Conservation (phyloP, 345 rosid species). For the Moringa oleifera region DNA sequence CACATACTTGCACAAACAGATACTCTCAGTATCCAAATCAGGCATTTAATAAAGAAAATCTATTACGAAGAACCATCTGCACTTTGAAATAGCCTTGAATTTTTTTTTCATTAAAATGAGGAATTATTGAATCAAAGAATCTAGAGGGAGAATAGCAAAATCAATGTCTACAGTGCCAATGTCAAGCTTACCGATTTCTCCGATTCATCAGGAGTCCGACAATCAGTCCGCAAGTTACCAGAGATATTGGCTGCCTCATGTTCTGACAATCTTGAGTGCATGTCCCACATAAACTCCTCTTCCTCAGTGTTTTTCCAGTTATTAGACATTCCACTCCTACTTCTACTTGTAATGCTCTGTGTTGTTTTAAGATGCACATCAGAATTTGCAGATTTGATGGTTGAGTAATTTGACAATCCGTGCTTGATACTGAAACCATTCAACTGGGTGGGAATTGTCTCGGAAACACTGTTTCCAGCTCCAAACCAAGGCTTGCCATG, state of each 20-base stretch:
- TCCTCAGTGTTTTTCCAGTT: conserved; percentile 97
- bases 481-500: conserved; percentile 56
- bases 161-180: background rate
- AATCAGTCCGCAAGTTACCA: conserved; percentile 43
- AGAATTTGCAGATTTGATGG: conserved; percentile 37
- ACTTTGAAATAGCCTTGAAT: no score
- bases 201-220: conserved; percentile 45
- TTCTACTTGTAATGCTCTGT: conserved; percentile 35
- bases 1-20: background rate
- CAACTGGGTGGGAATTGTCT: conserved; percentile 50
- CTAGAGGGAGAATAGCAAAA: conserved; percentile 1
- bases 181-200: conserved; percentile 63
- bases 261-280: conserved; percentile 65
- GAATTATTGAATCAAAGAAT: background rate
- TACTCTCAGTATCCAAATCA: background rate
- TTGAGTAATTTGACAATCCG: conserved; percentile 39
- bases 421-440: conserved; percentile 57
- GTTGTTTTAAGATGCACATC: conserved; percentile 34
- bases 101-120: no score
- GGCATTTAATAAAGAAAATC: background rate
- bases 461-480: conserved; percentile 41
- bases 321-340: conserved; percentile 38
- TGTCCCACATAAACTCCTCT: conserved; percentile 97
- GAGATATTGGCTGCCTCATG: conserved; percentile 41
- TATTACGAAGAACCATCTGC: no score